Evolutionary conservation across 345 rosid genomes (phyloP), one percentile per base, ranked within the genome.

Genomic region (Lagerstroemia speciosa): DNA sequence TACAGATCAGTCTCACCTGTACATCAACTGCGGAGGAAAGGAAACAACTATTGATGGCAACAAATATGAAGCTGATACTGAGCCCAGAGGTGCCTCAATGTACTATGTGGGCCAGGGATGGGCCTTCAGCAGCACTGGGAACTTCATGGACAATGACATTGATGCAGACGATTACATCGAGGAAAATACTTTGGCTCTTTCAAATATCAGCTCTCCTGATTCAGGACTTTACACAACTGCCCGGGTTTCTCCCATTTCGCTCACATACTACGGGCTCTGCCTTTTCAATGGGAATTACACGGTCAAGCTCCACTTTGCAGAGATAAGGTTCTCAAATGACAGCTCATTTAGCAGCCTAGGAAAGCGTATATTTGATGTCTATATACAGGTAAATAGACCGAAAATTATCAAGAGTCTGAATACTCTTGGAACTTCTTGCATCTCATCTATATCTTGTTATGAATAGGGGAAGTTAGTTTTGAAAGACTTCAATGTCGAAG

Each of bases 71-170:
- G 80, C 82, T 69, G 97, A 93, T 77, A 20, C 27, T 26, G 88
- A 83, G 43, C 38, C 74, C n/a, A 83, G 83, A 79, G 97, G 98
- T 40, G 90, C 97, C 75, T 87, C 98, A 15, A 83, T 78, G 87
- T 87, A 71, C 73, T 70, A 73, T 72, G 11, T 17, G 30, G 71
- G 78, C 62, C 80, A 79, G 64, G 75, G 80, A 63, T 90, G 97
- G 97, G 96, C 87, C 74, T 79, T 83, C 43, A 93, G 98, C 81
- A 93, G 92, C 83, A 93, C 90, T 0, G 97, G 98, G 63, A 83
- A 87, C 83, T 93, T 88, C 85, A 78, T 87, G 97, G 96, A 90
- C 73, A 78, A 89, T 65, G 74, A 84, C 73, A 77, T 77, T 55
- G 90, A 84, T 66, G 76, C 84, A 57, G 96, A 90, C 72, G 70